Conservation (phyloP, 176 grass and related monocot species). For the Calamus simplicifolius region DNA sequence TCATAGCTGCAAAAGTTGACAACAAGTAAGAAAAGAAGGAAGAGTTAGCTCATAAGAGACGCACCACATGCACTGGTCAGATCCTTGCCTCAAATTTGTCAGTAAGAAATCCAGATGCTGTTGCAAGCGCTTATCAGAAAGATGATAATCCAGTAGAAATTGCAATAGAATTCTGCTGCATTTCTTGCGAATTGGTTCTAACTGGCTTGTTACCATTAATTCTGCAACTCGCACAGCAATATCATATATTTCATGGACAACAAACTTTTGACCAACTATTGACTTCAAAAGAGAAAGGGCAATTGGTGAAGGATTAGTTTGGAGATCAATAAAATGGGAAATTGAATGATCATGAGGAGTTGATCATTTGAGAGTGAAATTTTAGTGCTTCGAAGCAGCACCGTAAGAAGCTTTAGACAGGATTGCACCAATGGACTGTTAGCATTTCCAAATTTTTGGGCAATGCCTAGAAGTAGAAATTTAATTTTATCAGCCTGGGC, state of each 20-base stretch:
- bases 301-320: slow-evolving; percentile 80
- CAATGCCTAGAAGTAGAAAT: slow-evolving; percentile 76
- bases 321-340: slow-evolving; percentile 83
- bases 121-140: slow-evolving; percentile 76
- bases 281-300: slow-evolving; percentile 82
- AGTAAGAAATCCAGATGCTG: slow-evolving; percentile 98
- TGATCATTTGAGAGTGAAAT: slow-evolving; percentile 83
- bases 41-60: slow-evolving; percentile 2
- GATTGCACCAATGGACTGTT: slow-evolving; percentile 69
- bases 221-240: slow-evolving; percentile 73
- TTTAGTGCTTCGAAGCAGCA: slow-evolving; percentile 57
- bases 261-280: slow-evolving; percentile 72
- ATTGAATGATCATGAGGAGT: slow-evolving; percentile 58
- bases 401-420: slow-evolving; percentile 69
- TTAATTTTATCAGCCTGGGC: slow-evolving; percentile 56
- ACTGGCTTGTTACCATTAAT: slow-evolving; percentile 80
- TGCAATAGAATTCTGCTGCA: slow-evolving; percentile 83
- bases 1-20: slow-evolving; percentile 55
- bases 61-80: not conserved
- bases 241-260: slow-evolving; percentile 88
- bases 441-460: slow-evolving; percentile 60
- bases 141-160: slow-evolving; percentile 78
- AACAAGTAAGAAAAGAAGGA: slow-evolving; percentile 13
- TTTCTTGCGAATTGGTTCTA: slow-evolving; percentile 61
- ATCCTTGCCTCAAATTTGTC: slow-evolving; percentile 65